Evolutionary conservation across 805 yeast species (phyloP).

Genomic region (Pichia phayaonensis): DNA sequence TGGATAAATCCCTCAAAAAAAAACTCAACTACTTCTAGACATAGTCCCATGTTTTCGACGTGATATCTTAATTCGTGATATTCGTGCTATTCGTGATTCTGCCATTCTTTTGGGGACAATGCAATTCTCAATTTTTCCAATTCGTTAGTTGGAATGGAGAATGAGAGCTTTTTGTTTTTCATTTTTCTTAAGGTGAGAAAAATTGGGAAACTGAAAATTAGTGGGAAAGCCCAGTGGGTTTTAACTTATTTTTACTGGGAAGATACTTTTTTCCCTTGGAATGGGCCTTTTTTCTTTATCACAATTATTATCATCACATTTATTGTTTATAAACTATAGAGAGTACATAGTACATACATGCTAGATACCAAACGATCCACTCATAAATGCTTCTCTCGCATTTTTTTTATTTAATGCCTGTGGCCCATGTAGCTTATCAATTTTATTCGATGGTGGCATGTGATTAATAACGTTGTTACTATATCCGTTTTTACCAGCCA

Average conservation of each 20-base stretch:
- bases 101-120: neutral
- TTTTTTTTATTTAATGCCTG: conserved; percentile 41
- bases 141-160: no score
- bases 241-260: neutral
- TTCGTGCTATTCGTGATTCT: neutral
- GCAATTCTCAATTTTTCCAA: neutral
- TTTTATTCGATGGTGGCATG: conserved; percentile 39
- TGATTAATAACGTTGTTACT: conserved; percentile 38
- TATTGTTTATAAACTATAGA: neutral
- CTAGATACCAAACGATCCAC: conserved; percentile 63
- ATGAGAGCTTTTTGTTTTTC: neutral
- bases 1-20: neutral
- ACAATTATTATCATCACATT: neutral
- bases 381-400: conserved; percentile 56
- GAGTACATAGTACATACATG: neutral
- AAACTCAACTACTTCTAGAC: neutral
- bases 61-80: neutral
- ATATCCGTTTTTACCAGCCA: neutral
- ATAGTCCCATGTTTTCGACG: neutral
- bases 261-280: neutral
- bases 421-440: conserved; percentile 41
- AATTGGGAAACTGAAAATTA: no score
- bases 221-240: neutral
- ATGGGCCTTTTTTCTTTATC: no score
- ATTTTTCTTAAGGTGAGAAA: no score